A percentile compares a stretch with the other conserved stretches of the same genome.
These are phyloP conservation scores for Bipolaris gigantea DNA, from an alignment of 2,329 filamentous ascomycete genomes.

Conservation along the genomic window DNA sequence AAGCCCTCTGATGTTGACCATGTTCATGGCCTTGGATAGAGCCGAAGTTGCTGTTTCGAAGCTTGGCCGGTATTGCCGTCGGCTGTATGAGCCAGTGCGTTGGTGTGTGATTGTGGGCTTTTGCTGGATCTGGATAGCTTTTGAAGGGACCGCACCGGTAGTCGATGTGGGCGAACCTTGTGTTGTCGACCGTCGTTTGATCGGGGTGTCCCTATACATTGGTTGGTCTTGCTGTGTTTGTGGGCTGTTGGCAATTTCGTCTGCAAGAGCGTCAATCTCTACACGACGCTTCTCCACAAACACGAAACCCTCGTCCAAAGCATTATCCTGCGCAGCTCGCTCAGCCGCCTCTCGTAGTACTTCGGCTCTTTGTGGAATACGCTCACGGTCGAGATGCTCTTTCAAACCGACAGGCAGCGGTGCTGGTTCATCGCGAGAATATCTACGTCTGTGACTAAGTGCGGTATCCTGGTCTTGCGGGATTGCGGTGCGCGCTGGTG, in stretches of 20 bases:
- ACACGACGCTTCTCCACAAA: slow-evolving; percentile 93
- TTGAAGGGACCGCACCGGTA: slow-evolving; percentile 71
- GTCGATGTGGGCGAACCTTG: slow-evolving; percentile 70
- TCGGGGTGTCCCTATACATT: slow-evolving; percentile 60
- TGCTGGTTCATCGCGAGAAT: slow-evolving; percentile 52
- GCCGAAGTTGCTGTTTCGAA: slow-evolving; percentile 83
- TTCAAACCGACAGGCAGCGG: slow-evolving; percentile 53
- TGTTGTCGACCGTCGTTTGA: slow-evolving; percentile 76
- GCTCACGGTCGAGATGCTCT: slow-evolving; percentile 50
- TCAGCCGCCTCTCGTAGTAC: slow-evolving; percentile 56
- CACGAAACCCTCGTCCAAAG: slow-evolving; percentile 92
- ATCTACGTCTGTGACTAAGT: slow-evolving; percentile 64
- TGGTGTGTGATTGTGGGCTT: slow-evolving; percentile 64
- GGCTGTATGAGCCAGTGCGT: slow-evolving; percentile 77
- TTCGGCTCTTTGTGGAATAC: slow-evolving; percentile 46
- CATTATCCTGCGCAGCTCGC: slow-evolving; percentile 79
- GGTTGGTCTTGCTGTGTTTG: slow-evolving; percentile 53
- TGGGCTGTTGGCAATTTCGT: slow-evolving; percentile 86
- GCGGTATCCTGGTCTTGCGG: slow-evolving; percentile 44
- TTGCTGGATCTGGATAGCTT: slow-evolving; percentile 75
- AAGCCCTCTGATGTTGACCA: slow-evolving; percentile 79
- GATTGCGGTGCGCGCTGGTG: slow-evolving; percentile 47
- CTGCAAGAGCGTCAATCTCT: slow-evolving; percentile 95
- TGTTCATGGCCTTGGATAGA: slow-evolving; percentile 91
- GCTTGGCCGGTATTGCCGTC: slow-evolving; percentile 71